phyloP scores from a whole-genome alignment of 805 yeast species.

The Starmera quercuum region DNA sequence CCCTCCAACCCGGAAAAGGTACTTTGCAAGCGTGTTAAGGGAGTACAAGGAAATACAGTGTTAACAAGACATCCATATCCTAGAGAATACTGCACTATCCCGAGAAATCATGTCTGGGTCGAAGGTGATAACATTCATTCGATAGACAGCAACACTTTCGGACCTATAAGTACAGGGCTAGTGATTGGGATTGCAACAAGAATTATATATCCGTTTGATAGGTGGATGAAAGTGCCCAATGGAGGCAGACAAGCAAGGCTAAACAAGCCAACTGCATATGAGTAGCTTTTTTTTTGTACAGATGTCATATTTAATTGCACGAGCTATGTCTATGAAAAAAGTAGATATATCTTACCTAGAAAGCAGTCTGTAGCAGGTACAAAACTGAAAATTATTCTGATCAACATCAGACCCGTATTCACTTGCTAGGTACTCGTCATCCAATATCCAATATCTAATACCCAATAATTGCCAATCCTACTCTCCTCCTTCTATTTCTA shows the following conservation, averaged over 20 bases:
- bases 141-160: constrained; percentile 80
- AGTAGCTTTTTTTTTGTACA: too few species aligned
- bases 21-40: constrained; percentile 77
- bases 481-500: too few species aligned
- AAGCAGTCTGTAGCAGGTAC: too few species aligned
- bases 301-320: too few species aligned
- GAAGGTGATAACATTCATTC: constrained; percentile 90
- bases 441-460: too few species aligned
- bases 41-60: constrained; percentile 63
- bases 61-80: constrained; percentile 63
- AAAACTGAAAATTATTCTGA: too few species aligned
- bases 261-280: too few species aligned
- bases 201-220: constrained; percentile 62
- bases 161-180: constrained; percentile 78
- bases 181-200: constrained; percentile 68
- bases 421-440: too few species aligned
- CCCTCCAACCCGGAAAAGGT: constrained; percentile 74
- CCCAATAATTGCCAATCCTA: too few species aligned
- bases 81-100: constrained; percentile 49
- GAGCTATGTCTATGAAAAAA: too few species aligned
- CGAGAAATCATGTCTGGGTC: constrained; percentile 84
- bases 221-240: constrained; percentile 41
- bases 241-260: constrained; percentile 49
- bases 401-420: too few species aligned
- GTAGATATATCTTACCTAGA: too few species aligned